These are phyloP conservation scores for Clathrus columnatus DNA, from an alignment of 768 basidiomycete species.

Conservation along the genomic window DNA sequence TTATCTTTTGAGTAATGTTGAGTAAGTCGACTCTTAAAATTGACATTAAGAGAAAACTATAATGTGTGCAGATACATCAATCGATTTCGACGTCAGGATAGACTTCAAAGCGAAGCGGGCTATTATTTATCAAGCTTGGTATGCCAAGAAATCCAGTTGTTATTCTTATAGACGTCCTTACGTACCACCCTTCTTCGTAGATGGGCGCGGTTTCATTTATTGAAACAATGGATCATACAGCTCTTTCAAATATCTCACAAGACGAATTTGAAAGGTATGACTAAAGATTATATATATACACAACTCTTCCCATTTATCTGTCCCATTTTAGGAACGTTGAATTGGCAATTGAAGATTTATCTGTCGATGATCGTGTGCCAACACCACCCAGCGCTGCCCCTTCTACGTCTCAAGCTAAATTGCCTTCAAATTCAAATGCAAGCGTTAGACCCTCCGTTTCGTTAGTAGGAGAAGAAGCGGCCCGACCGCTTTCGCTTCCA, in stretches of 20 bases:
- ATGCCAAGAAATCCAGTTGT: slow-evolving; percentile 20
- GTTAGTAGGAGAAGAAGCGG: slow-evolving; percentile 84
- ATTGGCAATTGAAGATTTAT: slow-evolving; percentile 43
- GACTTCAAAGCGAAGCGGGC: slow-evolving; percentile 90
- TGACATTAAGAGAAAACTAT: background rate
- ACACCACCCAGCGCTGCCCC: slow-evolving; percentile 17
- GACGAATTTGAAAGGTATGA: slow-evolving; percentile 81
- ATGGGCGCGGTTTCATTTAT: slow-evolving; percentile 97
- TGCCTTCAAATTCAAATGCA: background rate
- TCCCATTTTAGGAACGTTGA: slow-evolving; percentile 44
- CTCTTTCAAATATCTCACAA: slow-evolving; percentile 87
- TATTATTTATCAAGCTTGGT: slow-evolving; percentile 96
- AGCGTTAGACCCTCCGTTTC: slow-evolving; percentile 18
- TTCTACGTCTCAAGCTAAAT: slow-evolving; percentile 10
- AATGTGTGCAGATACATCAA: slow-evolving; percentile 78
- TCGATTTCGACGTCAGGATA: slow-evolving; percentile 83
- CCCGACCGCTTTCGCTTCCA: slow-evolving; percentile 63
- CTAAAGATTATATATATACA: background rate
- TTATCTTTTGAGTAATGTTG: slow-evolving; percentile 89
- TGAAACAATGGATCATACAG: slow-evolving; percentile 95
- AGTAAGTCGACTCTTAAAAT: slow-evolving; percentile 43
- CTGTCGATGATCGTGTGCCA: slow-evolving; percentile 26
- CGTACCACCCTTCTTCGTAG: slow-evolving; percentile 29
- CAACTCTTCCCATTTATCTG: slow-evolving; percentile 11
- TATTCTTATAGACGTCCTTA: background rate